phyloP scores from a whole-genome alignment of 1,139 yeast species.

The Hyphopichia wangnamkhiaoensis region DNA sequence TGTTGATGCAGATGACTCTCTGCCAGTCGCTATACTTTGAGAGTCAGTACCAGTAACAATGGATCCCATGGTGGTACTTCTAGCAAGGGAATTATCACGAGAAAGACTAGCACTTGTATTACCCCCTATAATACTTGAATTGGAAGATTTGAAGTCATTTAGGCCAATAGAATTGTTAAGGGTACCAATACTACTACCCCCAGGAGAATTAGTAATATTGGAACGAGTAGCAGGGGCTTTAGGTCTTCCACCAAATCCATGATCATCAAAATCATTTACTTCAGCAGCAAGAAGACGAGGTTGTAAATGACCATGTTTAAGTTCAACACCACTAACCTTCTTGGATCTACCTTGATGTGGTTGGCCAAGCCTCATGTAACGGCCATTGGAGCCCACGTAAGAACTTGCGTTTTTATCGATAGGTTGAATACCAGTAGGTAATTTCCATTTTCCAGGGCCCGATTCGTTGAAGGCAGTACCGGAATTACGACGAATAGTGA shows the following conservation, averaged over 20 bases:
- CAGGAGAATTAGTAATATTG: background rate
- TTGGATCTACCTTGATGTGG: conserved; percentile 26
- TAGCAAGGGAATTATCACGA: conserved; percentile 24
- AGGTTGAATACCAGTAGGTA: conserved; percentile 65
- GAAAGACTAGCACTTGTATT: conserved; percentile 11
- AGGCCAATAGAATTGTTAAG: conserved; percentile 1
- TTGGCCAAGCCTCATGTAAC: conserved; percentile 33
- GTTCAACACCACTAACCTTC: conserved; percentile 55
- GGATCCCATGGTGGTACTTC: conserved; percentile 33
- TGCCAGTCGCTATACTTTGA: conserved; percentile 22
- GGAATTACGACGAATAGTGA: conserved; percentile 49
- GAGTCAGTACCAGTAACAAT: conserved; percentile 16
- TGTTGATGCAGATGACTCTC: conserved; percentile 10
- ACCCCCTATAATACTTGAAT: conserved; percentile 18
- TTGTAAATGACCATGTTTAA: conserved; percentile 72
- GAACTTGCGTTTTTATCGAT: conserved; percentile 33
- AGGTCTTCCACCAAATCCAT: conserved; percentile 19
- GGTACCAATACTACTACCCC: background rate
- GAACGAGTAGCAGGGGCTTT: conserved; percentile 1
- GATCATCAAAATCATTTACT: conserved; percentile 63
- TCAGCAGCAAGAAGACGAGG: conserved; percentile 79
- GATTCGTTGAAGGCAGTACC: conserved; percentile 59
- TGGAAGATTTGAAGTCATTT: conserved; percentile 21
- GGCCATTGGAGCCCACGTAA: conserved; percentile 28
- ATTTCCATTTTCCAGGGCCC: conserved; percentile 57